Evolutionary conservation across 148 eudicot genomes (phyloP).

Genomic region (Spergularia bocconei): DNA sequence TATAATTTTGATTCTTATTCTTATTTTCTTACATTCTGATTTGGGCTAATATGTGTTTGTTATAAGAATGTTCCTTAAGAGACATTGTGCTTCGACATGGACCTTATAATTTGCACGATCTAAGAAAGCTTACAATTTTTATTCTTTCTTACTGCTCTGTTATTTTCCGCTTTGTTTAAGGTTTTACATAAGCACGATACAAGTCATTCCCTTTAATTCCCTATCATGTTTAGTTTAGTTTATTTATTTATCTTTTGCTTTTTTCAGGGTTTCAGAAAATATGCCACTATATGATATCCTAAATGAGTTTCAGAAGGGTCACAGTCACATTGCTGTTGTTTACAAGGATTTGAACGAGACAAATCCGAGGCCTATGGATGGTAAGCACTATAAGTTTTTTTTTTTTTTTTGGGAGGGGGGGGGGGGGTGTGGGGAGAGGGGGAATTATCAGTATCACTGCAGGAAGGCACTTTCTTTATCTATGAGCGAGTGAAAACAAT

Average conservation of each 20-base stretch:
- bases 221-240: too few species aligned
- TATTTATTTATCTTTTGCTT: neutral
- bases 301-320: constrained; percentile 97
- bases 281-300: constrained; percentile 98
- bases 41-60: too few species aligned
- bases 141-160: neutral
- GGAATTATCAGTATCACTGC: too few species aligned
- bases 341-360: constrained; percentile 66
- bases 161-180: neutral
- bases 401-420: too few species aligned
- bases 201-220: neutral
- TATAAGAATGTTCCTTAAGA: too few species aligned
- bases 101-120: too few species aligned
- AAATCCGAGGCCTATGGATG: constrained; percentile 40
- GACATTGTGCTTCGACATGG: too few species aligned
- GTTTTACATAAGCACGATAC: neutral
- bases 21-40: too few species aligned
- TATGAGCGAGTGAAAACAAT: neutral
- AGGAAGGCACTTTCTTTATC: neutral
- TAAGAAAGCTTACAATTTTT: neutral
- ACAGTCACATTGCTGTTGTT: constrained; percentile 96
- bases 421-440: too few species aligned
- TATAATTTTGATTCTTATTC: too few species aligned
- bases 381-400: constrained; percentile 9
- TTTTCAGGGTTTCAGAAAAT: constrained; percentile 76